phyloP scores from a whole-genome alignment of 495 filamentous ascomycete species.

The Talaromyces stipitatus region DNA sequence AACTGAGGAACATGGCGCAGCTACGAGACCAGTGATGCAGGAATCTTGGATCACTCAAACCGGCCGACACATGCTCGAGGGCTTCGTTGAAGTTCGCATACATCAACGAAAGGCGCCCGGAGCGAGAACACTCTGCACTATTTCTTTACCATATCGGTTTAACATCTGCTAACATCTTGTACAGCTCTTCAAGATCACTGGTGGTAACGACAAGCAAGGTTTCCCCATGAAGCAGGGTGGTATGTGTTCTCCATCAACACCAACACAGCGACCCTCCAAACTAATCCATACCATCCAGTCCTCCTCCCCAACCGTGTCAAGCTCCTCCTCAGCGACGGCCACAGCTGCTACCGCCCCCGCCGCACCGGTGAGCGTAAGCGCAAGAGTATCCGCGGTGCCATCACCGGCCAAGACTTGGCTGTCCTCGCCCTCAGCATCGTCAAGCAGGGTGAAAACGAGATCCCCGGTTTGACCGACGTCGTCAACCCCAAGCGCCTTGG shows the following conservation, averaged over 20 bases:
- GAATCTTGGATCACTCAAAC: neutral
- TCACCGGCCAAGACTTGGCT: slow-evolving; percentile 88
- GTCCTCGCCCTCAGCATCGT: slow-evolving; percentile 89
- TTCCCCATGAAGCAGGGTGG: slow-evolving; percentile 99
- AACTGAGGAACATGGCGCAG: neutral
- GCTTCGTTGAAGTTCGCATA: neutral
- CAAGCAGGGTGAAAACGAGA: slow-evolving; percentile 91
- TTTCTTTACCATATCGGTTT: neutral
- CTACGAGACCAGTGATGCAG: neutral
- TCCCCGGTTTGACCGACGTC: slow-evolving; percentile 92
- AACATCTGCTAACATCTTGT: neutral
- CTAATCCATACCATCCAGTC: slow-evolving; percentile 22
- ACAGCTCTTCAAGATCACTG: slow-evolving; percentile 70
- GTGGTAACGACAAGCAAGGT: slow-evolving; percentile 99
- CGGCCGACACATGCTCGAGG: neutral
- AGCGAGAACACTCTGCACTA: neutral
- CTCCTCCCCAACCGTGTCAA: slow-evolving; percentile 96
- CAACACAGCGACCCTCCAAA: slow-evolving; percentile 15
- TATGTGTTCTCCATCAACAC: slow-evolving; percentile 26
- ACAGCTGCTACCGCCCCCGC: slow-evolving; percentile 94
- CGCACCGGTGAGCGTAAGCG: slow-evolving; percentile 97
- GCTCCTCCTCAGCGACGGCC: slow-evolving; percentile 82
- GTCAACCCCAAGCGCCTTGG: slow-evolving; percentile 97
- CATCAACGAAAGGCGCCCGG: neutral
- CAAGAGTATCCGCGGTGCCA: slow-evolving; percentile 90